Base-by-base conservation (phyloP, 495 filamentous ascomycete species). In the Cercophora scortea region DNA sequence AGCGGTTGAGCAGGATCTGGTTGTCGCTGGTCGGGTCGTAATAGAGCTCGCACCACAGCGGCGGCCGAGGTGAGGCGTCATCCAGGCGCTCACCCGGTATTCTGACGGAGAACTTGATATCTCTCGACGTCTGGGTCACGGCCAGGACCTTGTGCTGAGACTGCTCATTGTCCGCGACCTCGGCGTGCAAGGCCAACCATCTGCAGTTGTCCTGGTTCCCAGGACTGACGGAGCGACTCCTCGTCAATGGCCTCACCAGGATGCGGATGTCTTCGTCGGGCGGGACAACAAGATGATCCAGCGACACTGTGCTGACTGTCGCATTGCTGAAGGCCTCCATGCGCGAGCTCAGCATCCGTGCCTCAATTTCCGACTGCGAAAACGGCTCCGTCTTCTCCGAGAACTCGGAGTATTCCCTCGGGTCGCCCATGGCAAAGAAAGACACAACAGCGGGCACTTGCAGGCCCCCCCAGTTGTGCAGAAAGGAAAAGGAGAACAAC, bases 311-410 rank as follows among this genome's bases (percentile, higher is more conserved):
- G 55, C 56, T 61, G 39, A 59, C 62, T 16, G 64, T 52, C 12
- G 57, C 54, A 16, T 61, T 64, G 58, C 63, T 58, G 32, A 60
- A 51, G 38, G 67, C 57, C 38, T 61, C 63, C 46, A 72, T 58
- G 47, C 72, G 68, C 32, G 66, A 50, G 11, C 49, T 54, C 6
- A 57, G 45, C 41, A 66, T 46, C 8, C 64, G 56, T 34, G 59
- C 62, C 32, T 71, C 64, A 51, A 76, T 68, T 49, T 77, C 73
- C 35, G 73, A 70, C 45, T 74, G 61, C 36, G 74, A 76, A 53
- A 77, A 75, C 18, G 71, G 70, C 57, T 77, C 72, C 42, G 74
- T 77, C 60, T 68, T 75, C 64, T 77, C 73, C 15, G 74, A 75
- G 44, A 50, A 54, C 42, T 60, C 60, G 18, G 65, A 61, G 52